Base-by-base conservation (phyloP, 2,329 filamentous ascomycete species). In the Pestalotiopsis sp. region DNA sequence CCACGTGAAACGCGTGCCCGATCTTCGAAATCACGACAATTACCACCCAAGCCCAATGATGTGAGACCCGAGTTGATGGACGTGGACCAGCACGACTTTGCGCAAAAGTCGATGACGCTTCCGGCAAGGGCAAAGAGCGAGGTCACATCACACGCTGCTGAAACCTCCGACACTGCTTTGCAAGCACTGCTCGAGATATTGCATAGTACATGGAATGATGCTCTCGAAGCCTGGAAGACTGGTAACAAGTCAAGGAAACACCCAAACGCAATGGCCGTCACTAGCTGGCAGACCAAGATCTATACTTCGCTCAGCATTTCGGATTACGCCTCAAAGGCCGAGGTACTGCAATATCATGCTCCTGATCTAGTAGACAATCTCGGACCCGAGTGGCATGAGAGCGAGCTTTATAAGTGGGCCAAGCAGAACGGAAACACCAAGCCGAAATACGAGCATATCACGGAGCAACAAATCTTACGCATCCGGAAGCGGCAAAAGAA, bases 331-430 rank as follows among this genome's bases (percentile, higher is more conserved):
- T 74, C 70, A 0, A 76, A 79, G 2, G 67, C 76, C 49, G 82
- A 86, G 49, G 73, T 87, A 3, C 73, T 85, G 2, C 78, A 81
- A 13, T 87, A 84, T 69, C 83, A 85, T 66, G 79, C 84, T 1
- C 72, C 71, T 4, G 79, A 80, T 5, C 76, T 88, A 45, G 70
- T 69, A 64, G 64, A 66, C 31, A 63, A 63, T 36, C 73, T 79
- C 13, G 73, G 74, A 4, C 72, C 76, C 2, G 75, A 76, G 39
- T 80, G 78, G 78, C 74, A 74, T 31, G 67, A 71, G 6, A 79
- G 74, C 45, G 69, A 71, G 27, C 72, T 80, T 20, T 80, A 78
- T 65, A 66, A 71, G 25, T 77, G 76, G 75, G 69, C 74, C 3
- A 69, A 76, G 57, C 72, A 74, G n/a, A 74, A 78, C 25, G 71